A percentile compares a stretch with the other conserved stretches of the same genome.
Evolutionary conservation across 805 yeast species (phyloP).

Genomic region (Kodamaea restingae): DNA sequence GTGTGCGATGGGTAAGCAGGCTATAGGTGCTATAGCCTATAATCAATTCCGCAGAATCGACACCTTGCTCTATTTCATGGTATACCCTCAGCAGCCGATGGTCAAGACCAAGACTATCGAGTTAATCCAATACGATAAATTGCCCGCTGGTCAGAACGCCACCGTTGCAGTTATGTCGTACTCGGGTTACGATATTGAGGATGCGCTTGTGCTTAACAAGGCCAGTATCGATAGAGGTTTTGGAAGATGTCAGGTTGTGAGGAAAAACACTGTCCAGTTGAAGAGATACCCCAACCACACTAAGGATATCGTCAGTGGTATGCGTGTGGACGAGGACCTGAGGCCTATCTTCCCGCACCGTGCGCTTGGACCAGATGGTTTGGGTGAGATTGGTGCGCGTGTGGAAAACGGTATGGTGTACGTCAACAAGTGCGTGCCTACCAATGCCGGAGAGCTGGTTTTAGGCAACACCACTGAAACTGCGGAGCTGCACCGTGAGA

Average conservation of each 20-base stretch:
- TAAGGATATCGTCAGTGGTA: conserved; percentile 85
- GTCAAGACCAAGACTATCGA: conserved; percentile 97
- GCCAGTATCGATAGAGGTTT: conserved; percentile 93
- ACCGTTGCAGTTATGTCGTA: conserved; percentile 99
- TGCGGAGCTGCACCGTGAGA: conserved; percentile 71
- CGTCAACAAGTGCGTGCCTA: conserved; percentile 89
- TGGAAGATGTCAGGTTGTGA: conserved; percentile 94
- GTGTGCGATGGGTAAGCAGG: conserved; percentile 98
- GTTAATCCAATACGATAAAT: conserved; percentile 87
- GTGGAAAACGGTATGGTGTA: conserved; percentile 92
- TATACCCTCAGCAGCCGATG: conserved; percentile 99
- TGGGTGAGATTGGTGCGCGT: conserved; percentile 92
- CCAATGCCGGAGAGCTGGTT: conserved; percentile 69
- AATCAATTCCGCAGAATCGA: conserved; percentile 95
- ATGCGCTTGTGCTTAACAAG: conserved; percentile 92
- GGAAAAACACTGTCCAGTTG: conserved; percentile 84
- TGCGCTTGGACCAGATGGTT: conserved; percentile 88
- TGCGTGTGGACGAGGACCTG: conserved; percentile 79
- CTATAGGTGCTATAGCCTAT: conserved; percentile 98
- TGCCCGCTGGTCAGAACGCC: conserved; percentile 99
- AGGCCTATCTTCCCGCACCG: conserved; percentile 83
- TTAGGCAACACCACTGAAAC: conserved; percentile 36
- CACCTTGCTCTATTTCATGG: conserved; percentile 89
- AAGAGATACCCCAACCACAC: conserved; percentile 94
- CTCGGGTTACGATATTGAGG: conserved; percentile 98